Conservation (phyloP, 768 basidiomycete species). For the Termitomyces sp. region DNA sequence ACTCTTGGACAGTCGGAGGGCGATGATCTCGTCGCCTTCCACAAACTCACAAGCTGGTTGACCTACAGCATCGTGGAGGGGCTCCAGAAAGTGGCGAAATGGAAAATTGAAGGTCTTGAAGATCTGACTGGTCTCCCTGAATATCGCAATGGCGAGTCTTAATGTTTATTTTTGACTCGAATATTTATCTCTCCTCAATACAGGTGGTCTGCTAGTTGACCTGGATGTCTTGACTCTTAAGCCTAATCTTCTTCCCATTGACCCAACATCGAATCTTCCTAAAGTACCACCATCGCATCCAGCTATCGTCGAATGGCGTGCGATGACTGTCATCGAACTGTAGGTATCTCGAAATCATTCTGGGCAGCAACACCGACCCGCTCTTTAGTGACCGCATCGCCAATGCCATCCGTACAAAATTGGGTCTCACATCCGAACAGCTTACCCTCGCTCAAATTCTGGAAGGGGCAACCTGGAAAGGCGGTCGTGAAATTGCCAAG, state of each 20-base stretch:
- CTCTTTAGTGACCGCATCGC: conserved; percentile 75
- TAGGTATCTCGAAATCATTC: conserved; percentile 32
- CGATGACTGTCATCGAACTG: conserved; percentile 93
- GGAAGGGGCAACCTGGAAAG: conserved; percentile 96
- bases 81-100: conserved; percentile 70
- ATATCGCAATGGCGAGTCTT: conserved; percentile 77
- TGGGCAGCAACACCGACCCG: neutral
- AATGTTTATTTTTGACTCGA: neutral
- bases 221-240: conserved; percentile 74
- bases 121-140: conserved; percentile 93
- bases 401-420: conserved; percentile 56
- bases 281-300: conserved; percentile 74
- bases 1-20: conserved; percentile 34
- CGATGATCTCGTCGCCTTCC: conserved; percentile 85
- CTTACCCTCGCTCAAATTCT: conserved; percentile 84
- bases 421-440: conserved; percentile 45
- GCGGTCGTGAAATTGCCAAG: conserved; percentile 90
- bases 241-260: conserved; percentile 46
- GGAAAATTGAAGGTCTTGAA: conserved; percentile 79
- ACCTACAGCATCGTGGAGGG: conserved; percentile 88
- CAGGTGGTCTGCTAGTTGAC: conserved; percentile 88
- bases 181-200: neutral
- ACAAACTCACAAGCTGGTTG: conserved; percentile 94
- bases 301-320: conserved; percentile 94
- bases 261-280: conserved; percentile 50